Conservation (phyloP, 2,329 filamentous ascomycete genomes). For the Ceratocystis huliohia region DNA sequence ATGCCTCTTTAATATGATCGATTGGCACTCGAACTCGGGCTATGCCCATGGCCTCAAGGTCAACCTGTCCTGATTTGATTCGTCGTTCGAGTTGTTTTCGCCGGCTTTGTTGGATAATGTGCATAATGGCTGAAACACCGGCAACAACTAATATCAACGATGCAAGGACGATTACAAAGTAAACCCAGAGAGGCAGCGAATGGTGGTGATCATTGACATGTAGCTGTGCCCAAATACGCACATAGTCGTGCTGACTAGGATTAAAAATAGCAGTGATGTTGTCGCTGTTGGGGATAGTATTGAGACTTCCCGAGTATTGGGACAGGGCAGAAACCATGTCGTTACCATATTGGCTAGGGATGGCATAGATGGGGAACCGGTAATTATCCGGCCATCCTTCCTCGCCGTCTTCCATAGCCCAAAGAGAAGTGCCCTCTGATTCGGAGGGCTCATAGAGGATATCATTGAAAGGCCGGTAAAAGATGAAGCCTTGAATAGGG, state of each 20-base stretch:
- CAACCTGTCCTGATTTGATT: conserved; percentile 65
- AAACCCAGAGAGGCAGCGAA: conserved; percentile 70
- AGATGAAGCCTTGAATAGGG: conserved; percentile 49
- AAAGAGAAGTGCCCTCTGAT: conserved; percentile 42
- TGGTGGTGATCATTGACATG: conserved; percentile 34
- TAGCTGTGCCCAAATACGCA: conserved; percentile 47
- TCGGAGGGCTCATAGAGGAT: conserved; percentile 24
- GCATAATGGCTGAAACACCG: conserved; percentile 58
- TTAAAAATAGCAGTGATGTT: conserved; percentile 44
- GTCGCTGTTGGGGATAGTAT: conserved; percentile 43
- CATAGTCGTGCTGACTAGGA: conserved; percentile 44
- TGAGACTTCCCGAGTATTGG: conserved; percentile 65
- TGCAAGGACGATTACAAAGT: conserved; percentile 57
- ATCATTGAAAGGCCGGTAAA: conserved; percentile 47
- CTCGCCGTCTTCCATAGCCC: conserved; percentile 54
- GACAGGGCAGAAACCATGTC: conserved; percentile 59
- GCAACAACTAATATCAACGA: conserved; percentile 57
- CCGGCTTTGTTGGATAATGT: conserved; percentile 59
- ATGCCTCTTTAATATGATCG: conserved; percentile 49
- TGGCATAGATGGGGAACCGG: conserved; percentile 69
- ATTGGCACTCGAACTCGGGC: conserved; percentile 67
- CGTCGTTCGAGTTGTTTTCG: conserved; percentile 55
- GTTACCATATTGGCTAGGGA: conserved; percentile 54
- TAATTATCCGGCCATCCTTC: conserved; percentile 59
- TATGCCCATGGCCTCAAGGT: conserved; percentile 75